Percentiles rank a stretch among this genome's conserved stretches.
These are phyloP conservation scores for Penicillium bialowiezense DNA, from an alignment of 495 filamentous ascomycete species.

Conservation along the genomic window DNA sequence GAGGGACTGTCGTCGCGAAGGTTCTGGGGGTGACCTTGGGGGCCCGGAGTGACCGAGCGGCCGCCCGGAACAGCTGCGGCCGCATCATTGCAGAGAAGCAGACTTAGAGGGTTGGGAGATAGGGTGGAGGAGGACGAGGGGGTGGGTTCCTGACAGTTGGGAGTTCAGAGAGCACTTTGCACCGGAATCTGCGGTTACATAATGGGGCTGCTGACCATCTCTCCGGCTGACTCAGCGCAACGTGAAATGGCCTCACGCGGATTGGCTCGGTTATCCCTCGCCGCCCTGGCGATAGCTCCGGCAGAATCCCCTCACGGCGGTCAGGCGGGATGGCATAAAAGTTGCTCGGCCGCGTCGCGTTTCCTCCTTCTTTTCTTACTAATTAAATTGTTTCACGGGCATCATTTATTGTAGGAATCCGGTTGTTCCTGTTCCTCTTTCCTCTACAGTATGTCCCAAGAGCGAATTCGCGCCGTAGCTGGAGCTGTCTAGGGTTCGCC, in stretches of 20 bases:
- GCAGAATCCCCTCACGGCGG: too few species aligned
- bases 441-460: slow-evolving; percentile 66
- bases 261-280: slow-evolving; percentile 31
- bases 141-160: slow-evolving; percentile 19
- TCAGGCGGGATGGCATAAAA: slow-evolving; percentile 1
- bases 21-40: slow-evolving; percentile 60
- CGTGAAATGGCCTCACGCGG: slow-evolving; percentile 34
- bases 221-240: slow-evolving; percentile 21
- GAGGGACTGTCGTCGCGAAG: slow-evolving; percentile 70
- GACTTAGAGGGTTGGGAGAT: slow-evolving; percentile 37
- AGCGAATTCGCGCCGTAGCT: slow-evolving; percentile 60
- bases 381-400: slow-evolving; percentile 60
- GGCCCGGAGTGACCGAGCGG: slow-evolving; percentile 72
- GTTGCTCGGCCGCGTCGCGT: slow-evolving; percentile 9
- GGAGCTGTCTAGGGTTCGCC: slow-evolving; percentile 57
- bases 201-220: slow-evolving; percentile 31
- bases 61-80: slow-evolving; percentile 81
- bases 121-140: slow-evolving; percentile 19
- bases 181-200: slow-evolving; percentile 33
- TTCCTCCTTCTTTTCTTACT: slow-evolving; percentile 40
- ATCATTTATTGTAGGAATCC: slow-evolving; percentile 89
- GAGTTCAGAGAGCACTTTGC: slow-evolving; percentile 35
- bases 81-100: slow-evolving; percentile 66
- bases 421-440: slow-evolving; percentile 42
- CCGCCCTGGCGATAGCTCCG: slow-evolving; percentile 14